These are phyloP conservation scores for Pseudoturritis turrita DNA, from an alignment of 345 rosid genomes.

Conservation along the genomic window DNA sequence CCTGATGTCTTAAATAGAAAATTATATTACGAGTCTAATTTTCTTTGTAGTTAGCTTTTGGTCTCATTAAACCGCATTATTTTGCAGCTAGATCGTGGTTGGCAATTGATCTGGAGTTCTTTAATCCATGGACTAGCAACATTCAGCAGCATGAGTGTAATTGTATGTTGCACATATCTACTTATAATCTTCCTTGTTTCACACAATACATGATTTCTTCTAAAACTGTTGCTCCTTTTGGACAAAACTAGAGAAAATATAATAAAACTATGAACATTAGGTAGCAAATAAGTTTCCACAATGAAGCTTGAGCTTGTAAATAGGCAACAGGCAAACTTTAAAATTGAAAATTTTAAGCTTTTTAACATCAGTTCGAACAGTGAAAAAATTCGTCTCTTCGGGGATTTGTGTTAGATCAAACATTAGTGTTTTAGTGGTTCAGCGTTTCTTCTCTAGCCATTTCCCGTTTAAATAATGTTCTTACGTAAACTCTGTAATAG, in stretches of 20 bases:
- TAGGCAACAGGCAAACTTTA: background rate
- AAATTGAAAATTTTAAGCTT: background rate
- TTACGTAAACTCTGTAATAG: background rate
- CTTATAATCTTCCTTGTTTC: constrained; percentile 16
- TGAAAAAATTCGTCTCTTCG: background rate
- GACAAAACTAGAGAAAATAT: constrained; percentile 2
- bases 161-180: constrained; percentile 54
- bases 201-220: background rate
- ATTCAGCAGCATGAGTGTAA: constrained; percentile 57
- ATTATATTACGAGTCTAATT: background rate
- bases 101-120: constrained; percentile 78
- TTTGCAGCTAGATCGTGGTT: constrained; percentile 61
- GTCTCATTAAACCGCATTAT: constrained; percentile 15
- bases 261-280: background rate
- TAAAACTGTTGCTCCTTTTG: background rate
- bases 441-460: constrained; percentile 1
- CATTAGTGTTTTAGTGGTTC: background rate
- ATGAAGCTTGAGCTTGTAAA: constrained; percentile 9
- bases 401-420: constrained; percentile 4
- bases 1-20: background rate
- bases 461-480: background rate
- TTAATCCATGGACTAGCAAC: constrained; percentile 71
- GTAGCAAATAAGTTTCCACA: background rate
- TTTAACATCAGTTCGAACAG: background rate
- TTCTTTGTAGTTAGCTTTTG: constrained; percentile 12